phyloP scores from a whole-genome alignment of 2,329 filamentous ascomycete genomes.

The Ophiostoma montium region DNA sequence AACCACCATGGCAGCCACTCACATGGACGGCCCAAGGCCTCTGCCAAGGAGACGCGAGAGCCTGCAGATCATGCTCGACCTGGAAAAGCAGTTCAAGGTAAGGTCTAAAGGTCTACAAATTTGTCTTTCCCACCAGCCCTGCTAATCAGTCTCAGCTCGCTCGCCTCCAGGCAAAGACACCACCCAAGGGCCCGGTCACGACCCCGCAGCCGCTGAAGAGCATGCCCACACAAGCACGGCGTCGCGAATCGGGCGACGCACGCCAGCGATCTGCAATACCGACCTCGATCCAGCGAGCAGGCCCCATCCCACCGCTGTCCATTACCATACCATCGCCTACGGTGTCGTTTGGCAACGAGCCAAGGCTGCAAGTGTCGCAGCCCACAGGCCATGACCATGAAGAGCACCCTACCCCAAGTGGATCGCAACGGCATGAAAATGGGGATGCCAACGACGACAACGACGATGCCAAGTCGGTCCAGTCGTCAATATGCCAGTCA shows the following conservation, averaged over 20 bases:
- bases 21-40: constrained; percentile 1
- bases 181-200: not conserved
- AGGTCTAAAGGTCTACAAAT: too few relatives aligned
- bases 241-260: not conserved
- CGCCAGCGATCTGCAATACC: not conserved
- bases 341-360: too few relatives aligned
- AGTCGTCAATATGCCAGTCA: constrained; percentile 43
- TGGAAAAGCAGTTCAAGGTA: constrained; percentile 46
- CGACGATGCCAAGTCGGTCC: constrained; percentile 25
- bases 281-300: not conserved
- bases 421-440: constrained; percentile 12
- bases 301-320: not conserved
- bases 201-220: not conserved
- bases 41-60: constrained; percentile 26
- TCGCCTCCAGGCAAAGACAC: not conserved
- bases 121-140: too few relatives aligned
- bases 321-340: not conserved
- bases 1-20: constrained; percentile 10
- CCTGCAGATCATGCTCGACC: constrained; percentile 44
- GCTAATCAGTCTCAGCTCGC: not conserved
- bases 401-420: not conserved
- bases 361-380: too few relatives aligned
- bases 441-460: constrained; percentile 20
- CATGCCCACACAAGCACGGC: not conserved
- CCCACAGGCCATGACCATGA: too few relatives aligned